phyloP scores from a whole-genome alignment of 257 asterid species.

The Lithospermum erythrorhizon region DNA sequence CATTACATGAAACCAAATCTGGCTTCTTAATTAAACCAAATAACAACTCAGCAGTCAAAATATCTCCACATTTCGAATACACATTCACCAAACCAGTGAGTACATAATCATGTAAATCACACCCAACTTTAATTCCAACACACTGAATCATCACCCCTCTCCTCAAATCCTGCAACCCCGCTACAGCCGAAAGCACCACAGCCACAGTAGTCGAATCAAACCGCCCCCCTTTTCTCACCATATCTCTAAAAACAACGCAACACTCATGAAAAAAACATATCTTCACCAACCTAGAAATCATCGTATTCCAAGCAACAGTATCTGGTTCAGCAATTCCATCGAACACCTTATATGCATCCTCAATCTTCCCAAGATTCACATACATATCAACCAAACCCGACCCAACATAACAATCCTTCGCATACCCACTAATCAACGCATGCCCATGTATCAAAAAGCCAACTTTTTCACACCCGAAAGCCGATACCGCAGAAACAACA shows the following conservation, averaged over 20 bases:
- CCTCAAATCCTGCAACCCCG: conserved; percentile 68
- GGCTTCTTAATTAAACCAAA: conserved; percentile 49
- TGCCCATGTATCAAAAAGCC: conserved; percentile 73
- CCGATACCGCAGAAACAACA: conserved; percentile 41
- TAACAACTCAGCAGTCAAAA: conserved; percentile 38
- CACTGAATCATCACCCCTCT: conserved; percentile 66
- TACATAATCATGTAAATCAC: conserved; percentile 47
- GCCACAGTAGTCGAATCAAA: conserved; percentile 68
- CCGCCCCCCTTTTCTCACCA: conserved; percentile 33
- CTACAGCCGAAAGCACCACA: conserved; percentile 50
- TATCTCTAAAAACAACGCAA: conserved; percentile 18
- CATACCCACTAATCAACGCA: conserved; percentile 46
- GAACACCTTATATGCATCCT: conserved; percentile 59
- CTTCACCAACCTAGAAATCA: conserved; percentile 69
- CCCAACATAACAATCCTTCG: conserved; percentile 66
- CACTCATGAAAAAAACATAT: conserved; percentile 48
- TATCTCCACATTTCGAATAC: conserved; percentile 73
- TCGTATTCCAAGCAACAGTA: conserved; percentile 75
- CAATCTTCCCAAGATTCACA: conserved; percentile 31
- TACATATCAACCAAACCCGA: conserved; percentile 66
- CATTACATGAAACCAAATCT: conserved; percentile 64
- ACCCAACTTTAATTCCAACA: conserved; percentile 58
- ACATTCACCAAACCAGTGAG: conserved; percentile 64
- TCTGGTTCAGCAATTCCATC: conserved; percentile 56
- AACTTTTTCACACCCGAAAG: conserved; percentile 20